Conservation (phyloP, 352 stramenopile species). For the Pseudoperonospora humuli region DNA sequence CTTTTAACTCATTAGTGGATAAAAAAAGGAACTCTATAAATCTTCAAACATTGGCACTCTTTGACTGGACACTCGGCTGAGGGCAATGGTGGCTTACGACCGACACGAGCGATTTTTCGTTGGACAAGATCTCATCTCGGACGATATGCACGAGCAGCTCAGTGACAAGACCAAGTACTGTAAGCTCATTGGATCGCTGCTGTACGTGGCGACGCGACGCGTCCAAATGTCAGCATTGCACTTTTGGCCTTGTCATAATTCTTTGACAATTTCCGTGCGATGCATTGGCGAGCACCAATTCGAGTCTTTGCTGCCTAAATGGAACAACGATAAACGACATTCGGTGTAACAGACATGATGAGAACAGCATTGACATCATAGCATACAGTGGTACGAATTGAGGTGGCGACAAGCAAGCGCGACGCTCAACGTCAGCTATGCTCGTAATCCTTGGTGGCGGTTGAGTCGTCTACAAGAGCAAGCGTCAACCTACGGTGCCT, state of each 20-base stretch:
- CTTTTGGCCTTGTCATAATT: constrained; percentile 1
- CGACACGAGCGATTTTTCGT: too few species aligned
- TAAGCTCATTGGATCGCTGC: constrained; percentile 5
- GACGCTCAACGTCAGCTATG: constrained; percentile 3
- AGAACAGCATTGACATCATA: not conserved
- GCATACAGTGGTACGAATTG: not conserved
- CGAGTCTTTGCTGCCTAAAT: constrained; percentile 9
- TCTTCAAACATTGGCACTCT: too few species aligned
- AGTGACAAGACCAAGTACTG: not conserved
- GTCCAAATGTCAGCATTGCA: constrained; percentile 10
- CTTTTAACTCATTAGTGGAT: too few species aligned
- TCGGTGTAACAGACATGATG: not conserved
- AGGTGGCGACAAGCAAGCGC: not conserved
- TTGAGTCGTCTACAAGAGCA: constrained; percentile 1
- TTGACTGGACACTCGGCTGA: too few species aligned
- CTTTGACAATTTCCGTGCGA: constrained; percentile 1
- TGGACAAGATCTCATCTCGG: not conserved
- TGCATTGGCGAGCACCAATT: not conserved
- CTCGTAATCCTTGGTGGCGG: not conserved
- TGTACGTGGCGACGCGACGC: constrained; percentile 19
- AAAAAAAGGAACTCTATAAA: too few species aligned
- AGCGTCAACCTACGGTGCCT: not conserved
- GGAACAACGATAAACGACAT: not conserved
- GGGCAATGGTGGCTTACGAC: too few species aligned
- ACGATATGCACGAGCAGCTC: not conserved